Conservation (phyloP, 2,329 filamentous ascomycete genomes). For the Clarireedia paspali region DNA sequence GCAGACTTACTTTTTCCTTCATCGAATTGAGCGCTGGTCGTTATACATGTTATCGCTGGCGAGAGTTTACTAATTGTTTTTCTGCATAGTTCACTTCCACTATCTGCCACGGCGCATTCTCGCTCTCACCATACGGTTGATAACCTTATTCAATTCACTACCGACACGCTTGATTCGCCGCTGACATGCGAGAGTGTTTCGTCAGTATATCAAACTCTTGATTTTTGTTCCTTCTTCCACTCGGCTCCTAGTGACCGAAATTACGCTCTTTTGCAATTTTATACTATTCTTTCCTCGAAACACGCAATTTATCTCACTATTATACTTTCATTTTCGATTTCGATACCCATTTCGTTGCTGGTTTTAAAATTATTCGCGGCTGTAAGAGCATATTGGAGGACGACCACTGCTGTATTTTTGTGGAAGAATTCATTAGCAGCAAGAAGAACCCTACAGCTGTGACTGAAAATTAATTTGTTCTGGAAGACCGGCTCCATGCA, state of each 20-base stretch:
- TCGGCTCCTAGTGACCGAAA: constrained; percentile 26
- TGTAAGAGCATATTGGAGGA: not conserved
- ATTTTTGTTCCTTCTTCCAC: constrained; percentile 16
- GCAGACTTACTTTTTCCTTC: constrained; percentile 1
- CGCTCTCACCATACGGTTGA: not conserved
- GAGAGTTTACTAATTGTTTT: constrained; percentile 12
- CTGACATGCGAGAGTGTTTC: constrained; percentile 18
- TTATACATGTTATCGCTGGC: constrained; percentile 9
- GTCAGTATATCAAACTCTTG: constrained; percentile 15
- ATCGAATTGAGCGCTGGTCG: constrained; percentile 6
- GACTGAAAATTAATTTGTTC: constrained; percentile 1
- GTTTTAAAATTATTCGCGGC: not conserved
- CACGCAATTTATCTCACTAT: constrained; percentile 11
- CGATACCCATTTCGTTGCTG: constrained; percentile 4
- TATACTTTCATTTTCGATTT: constrained; percentile 2
- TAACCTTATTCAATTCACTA: constrained; percentile 5
- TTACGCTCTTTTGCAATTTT: constrained; percentile 23
- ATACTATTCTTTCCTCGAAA: constrained; percentile 14
- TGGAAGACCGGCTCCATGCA: constrained; percentile 26
- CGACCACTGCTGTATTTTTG: not conserved
- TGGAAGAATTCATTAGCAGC: not conserved
- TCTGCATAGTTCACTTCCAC: not conserved
- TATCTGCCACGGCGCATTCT: not conserved
- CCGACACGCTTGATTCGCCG: constrained; percentile 6
- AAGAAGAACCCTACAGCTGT: not conserved